Percentiles rank a stretch among this genome's conserved stretches.
Evolutionary conservation across 805 yeast genomes (phyloP).

Genomic region (Torulaspora delbrueckii): DNA sequence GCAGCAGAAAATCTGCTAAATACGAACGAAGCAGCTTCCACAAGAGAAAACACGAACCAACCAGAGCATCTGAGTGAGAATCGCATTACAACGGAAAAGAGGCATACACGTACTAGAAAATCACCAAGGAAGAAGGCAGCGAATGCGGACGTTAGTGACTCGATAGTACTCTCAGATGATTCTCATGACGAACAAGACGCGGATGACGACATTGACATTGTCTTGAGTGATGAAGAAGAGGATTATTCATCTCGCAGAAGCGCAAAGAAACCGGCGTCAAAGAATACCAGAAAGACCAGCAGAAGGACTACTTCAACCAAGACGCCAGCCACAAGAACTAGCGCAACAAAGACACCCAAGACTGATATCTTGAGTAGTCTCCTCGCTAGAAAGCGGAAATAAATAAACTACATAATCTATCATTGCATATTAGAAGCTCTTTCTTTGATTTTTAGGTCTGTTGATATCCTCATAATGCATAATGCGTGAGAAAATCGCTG

Average conservation of each 20-base stretch:
- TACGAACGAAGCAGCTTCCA: not conserved
- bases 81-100: not conserved
- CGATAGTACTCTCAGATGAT: slow-evolving; percentile 15
- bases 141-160: slow-evolving; percentile 7
- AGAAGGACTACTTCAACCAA: not conserved
- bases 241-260: not conserved
- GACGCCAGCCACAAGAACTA: slow-evolving; percentile 5
- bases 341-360: slow-evolving; percentile 27
- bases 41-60: not conserved
- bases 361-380: slow-evolving; percentile 29
- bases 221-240: slow-evolving; percentile 13
- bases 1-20: slow-evolving; percentile 3
- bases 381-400: slow-evolving; percentile 27
- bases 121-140: not conserved
- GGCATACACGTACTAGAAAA: not conserved
- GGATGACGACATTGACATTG: slow-evolving; percentile 13
- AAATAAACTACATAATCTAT: not conserved
- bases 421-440: not conserved
- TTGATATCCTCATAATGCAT: too few relatives aligned
- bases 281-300: not conserved
- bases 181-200: slow-evolving; percentile 11
- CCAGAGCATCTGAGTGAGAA: too few relatives aligned
- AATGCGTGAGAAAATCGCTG: too few relatives aligned
- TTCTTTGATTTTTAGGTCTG: not conserved
- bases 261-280: not conserved